A percentile compares a stretch with the other conserved stretches of the same genome.
Evolutionary conservation across 2,329 filamentous ascomycete genomes (phyloP).

Genomic region (Epichloe gansuensis): DNA sequence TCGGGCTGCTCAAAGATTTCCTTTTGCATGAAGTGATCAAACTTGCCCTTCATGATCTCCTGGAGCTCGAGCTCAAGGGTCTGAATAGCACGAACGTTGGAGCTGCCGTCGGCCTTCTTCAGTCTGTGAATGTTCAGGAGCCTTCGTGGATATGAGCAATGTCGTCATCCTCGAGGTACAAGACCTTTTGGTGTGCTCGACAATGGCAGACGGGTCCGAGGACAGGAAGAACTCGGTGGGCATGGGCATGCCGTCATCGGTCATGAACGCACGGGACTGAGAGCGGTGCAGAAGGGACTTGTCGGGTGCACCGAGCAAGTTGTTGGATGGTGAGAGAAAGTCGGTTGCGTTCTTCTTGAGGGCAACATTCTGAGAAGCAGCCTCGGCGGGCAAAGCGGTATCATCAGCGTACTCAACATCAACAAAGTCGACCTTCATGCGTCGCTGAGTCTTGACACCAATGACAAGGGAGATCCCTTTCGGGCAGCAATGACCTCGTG

Average conservation of each 20-base stretch:
- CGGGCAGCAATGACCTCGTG: conserved; percentile 96
- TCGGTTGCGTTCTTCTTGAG: conserved; percentile 74
- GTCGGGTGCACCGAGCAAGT: conserved; percentile 75
- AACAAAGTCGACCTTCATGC: conserved; percentile 99
- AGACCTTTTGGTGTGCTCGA: conserved; percentile 99
- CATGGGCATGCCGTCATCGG: conserved; percentile 94
- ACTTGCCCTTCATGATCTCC: conserved; percentile 99
- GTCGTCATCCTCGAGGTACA: conserved; percentile 98
- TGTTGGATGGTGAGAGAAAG: conserved; percentile 50
- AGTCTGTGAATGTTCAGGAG: conserved; percentile 98
- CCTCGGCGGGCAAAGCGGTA: conserved; percentile 75
- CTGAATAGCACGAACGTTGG: conserved; percentile 96
- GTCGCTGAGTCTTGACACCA: conserved; percentile 90
- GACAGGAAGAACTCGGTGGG: conserved; percentile 99
- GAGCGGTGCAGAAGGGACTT: conserved; percentile 97
- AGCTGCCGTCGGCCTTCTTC: conserved; percentile 91
- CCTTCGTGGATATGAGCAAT: conserved; percentile 99
- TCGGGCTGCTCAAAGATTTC: conserved; percentile 99
- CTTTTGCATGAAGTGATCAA: conserved; percentile 99
- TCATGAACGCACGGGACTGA: conserved; percentile 97
- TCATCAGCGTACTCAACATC: conserved; percentile 96
- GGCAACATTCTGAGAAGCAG: conserved; percentile 89
- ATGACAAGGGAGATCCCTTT: conserved; percentile 95
- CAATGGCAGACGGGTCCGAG: conserved; percentile 93
- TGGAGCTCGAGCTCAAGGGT: conserved; percentile 97